phyloP scores from a whole-genome alignment of 2,329 filamentous ascomycete species.

The Emydomyces testavorans region DNA sequence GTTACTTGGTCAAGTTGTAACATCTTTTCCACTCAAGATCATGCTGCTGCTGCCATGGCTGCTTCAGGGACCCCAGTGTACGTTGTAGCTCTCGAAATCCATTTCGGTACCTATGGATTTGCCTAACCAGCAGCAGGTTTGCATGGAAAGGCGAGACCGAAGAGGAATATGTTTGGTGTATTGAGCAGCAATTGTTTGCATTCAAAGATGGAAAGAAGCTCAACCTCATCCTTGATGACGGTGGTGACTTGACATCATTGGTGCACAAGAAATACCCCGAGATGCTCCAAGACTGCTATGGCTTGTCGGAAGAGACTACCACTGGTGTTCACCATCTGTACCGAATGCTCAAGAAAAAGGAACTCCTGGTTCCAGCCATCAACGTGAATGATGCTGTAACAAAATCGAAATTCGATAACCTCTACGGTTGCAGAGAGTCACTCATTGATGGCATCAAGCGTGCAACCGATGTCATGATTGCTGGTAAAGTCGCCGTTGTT shows the following conservation, averaged over 20 bases:
- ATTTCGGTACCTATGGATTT: slow-evolving; percentile 8
- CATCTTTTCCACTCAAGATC: slow-evolving; percentile 99
- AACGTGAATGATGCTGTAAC: slow-evolving; percentile 99
- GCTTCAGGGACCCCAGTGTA: slow-evolving; percentile 79
- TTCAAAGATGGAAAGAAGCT: slow-evolving; percentile 96
- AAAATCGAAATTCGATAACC: slow-evolving; percentile 99
- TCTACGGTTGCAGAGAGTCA: slow-evolving; percentile 98
- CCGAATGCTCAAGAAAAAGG: slow-evolving; percentile 85
- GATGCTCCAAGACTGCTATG: slow-evolving; percentile 95
- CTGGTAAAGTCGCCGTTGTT: slow-evolving; percentile 94
- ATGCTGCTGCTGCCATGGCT: slow-evolving; percentile 94
- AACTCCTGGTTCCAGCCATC: slow-evolving; percentile 87
- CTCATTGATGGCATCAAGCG: slow-evolving; percentile 99
- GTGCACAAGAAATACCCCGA: slow-evolving; percentile 98
- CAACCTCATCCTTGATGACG: slow-evolving; percentile 98
- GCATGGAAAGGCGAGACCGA: slow-evolving; percentile 89
- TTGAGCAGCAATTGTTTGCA: slow-evolving; percentile 92
- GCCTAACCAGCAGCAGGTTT: slow-evolving; percentile 36
- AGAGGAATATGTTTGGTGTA: slow-evolving; percentile 99
- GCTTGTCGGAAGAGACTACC: slow-evolving; percentile 98
- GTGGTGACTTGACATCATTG: slow-evolving; percentile 90
- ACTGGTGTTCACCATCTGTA: slow-evolving; percentile 99
- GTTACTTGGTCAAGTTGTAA: slow-evolving; percentile 99
- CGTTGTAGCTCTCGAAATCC: slow-evolving; percentile 18
- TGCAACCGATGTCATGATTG: slow-evolving; percentile 99